Percentiles rank a stretch among this genome's conserved stretches.
Conservation (phyloP, 2,329 filamentous ascomycete species). For the Paecilomyces niveus region DNA sequence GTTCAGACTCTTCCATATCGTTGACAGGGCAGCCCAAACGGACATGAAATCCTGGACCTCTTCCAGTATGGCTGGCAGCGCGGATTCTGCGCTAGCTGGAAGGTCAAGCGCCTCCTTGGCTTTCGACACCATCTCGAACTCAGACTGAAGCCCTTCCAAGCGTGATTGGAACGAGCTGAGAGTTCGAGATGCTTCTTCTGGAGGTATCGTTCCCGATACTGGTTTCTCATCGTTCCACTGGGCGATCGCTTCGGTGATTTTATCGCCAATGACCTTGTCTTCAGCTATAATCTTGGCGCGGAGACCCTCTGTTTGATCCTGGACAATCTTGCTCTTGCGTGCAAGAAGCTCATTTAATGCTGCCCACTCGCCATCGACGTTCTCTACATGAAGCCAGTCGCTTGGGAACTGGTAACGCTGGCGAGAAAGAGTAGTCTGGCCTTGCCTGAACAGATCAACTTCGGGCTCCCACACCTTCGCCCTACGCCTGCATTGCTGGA, state of each 20-base stretch:
- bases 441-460: slow-evolving; percentile 91
- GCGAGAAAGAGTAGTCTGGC: slow-evolving; percentile 82
- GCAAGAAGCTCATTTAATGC: slow-evolving; percentile 85
- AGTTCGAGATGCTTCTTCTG: slow-evolving; percentile 77
- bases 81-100: slow-evolving; percentile 68
- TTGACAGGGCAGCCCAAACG: slow-evolving; percentile 91
- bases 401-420: slow-evolving; percentile 89
- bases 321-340: slow-evolving; percentile 89
- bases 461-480: slow-evolving; percentile 93
- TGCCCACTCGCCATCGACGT: slow-evolving; percentile 94
- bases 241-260: slow-evolving; percentile 73
- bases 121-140: slow-evolving; percentile 88
- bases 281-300: slow-evolving; percentile 92
- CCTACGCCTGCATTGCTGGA: slow-evolving; percentile 91
- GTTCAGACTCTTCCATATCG: slow-evolving; percentile 93
- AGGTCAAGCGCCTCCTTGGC: slow-evolving; percentile 96
- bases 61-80: slow-evolving; percentile 79
- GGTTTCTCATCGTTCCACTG: slow-evolving; percentile 98
- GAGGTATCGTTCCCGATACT: slow-evolving; percentile 87
- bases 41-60: slow-evolving; percentile 99
- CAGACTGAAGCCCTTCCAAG: slow-evolving; percentile 76
- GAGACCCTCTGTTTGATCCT: slow-evolving; percentile 91
- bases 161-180: slow-evolving; percentile 75
- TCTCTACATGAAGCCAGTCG: slow-evolving; percentile 93
- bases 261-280: slow-evolving; percentile 82